Percentiles rank a stretch among this genome's conserved stretches.
These are phyloP conservation scores for Magnaporthiopsis rhizophila DNA, from an alignment of 2,329 filamentous ascomycete genomes.

Conservation along the genomic window DNA sequence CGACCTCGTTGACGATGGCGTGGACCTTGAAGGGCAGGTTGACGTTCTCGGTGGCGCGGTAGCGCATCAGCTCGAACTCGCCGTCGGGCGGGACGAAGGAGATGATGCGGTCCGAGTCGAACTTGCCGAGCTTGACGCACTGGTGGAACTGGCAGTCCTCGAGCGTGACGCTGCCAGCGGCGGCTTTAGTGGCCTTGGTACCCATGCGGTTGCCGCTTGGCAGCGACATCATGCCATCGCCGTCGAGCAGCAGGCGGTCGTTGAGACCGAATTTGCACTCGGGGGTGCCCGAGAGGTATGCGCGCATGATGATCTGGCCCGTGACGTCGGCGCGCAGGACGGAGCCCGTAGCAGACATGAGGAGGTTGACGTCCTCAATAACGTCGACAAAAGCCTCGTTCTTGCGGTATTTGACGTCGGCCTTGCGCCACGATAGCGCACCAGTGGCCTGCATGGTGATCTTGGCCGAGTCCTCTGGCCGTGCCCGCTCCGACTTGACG, in stretches of 20 bases:
- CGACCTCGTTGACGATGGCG: conserved; percentile 95
- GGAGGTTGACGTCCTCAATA: conserved; percentile 96
- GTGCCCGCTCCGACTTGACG: conserved; percentile 82
- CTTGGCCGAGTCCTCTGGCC: conserved; percentile 81
- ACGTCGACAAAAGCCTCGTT: conserved; percentile 99
- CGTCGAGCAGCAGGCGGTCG: conserved; percentile 85
- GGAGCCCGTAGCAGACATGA: conserved; percentile 97
- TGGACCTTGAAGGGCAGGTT: conserved; percentile 98
- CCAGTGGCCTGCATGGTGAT: conserved; percentile 99
- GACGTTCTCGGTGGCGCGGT: conserved; percentile 96
- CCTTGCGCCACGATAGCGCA: conserved; percentile 90
- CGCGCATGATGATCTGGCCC: conserved; percentile 97
- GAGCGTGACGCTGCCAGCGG: conserved; percentile 87
- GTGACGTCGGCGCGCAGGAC: conserved; percentile 97
- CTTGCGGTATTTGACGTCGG: conserved; percentile 97
- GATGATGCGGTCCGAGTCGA: conserved; percentile 94
- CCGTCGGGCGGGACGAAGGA: conserved; percentile 95
- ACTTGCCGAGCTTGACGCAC: conserved; percentile 94
- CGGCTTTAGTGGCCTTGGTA: conserved; percentile 87
- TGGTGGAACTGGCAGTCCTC: conserved; percentile 99
- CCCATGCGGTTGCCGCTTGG: conserved; percentile 70
- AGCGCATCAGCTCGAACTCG: conserved; percentile 98
- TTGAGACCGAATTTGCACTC: conserved; percentile 99
- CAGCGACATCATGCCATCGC: conserved; percentile 55
- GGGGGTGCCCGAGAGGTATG: conserved; percentile 85